Percentiles rank a stretch among this genome's conserved stretches.
Conservation (phyloP, 257 asterid genomes). For the Nicotiana tabacum region DNA sequence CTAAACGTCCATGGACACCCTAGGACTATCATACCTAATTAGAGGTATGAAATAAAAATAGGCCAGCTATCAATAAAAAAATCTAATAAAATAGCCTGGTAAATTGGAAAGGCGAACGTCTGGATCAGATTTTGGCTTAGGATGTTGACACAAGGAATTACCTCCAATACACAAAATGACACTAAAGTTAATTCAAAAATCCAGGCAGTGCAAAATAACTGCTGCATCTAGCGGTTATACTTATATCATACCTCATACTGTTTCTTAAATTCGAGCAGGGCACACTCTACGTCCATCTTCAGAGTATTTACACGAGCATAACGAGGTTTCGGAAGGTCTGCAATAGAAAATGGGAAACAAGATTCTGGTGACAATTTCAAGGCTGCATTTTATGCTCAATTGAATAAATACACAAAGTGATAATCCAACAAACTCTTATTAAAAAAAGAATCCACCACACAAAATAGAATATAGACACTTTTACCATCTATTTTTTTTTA, state of each 20-base stretch:
- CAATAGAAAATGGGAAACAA: conserved; percentile 15
- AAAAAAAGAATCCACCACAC: not conserved
- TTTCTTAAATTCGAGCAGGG: conserved; percentile 48
- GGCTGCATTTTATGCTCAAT: not conserved
- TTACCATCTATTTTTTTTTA: not conserved
- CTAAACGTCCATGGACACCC: not conserved
- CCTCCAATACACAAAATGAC: not conserved
- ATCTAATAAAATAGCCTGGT: not conserved
- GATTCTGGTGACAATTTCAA: not conserved
- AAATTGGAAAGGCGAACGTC: not conserved
- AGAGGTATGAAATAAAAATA: not conserved
- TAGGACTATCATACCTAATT: not conserved
- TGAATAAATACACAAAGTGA: not conserved
- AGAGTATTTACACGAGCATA: conserved; percentile 89
- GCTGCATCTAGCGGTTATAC: not conserved
- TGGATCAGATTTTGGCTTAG: not conserved
- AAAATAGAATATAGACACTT: not conserved
- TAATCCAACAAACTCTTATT: not conserved
- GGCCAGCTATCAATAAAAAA: not conserved
- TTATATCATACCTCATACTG: conserved; percentile 45
- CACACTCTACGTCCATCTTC: conserved; percentile 55
- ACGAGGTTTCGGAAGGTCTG: conserved; percentile 75
- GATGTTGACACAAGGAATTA: not conserved
- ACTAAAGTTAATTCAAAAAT: not conserved
- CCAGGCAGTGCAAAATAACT: not conserved